A percentile compares a stretch with the other conserved stretches of the same genome.
These are phyloP conservation scores for Zymoseptoria tritici DNA, from an alignment of 2,329 filamentous ascomycete genomes.

Conservation along the genomic window DNA sequence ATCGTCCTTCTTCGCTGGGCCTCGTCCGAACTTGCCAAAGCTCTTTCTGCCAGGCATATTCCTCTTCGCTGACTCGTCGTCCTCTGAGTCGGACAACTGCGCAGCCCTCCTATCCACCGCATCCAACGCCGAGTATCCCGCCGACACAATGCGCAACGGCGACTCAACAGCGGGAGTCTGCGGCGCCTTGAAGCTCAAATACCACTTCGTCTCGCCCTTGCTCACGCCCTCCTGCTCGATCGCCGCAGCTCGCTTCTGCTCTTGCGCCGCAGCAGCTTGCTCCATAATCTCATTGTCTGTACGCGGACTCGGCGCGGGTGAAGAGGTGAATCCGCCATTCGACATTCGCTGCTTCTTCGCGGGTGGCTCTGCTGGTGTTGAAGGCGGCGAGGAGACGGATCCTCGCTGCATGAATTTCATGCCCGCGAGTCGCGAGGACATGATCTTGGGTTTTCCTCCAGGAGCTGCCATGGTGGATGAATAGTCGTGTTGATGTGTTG, in stretches of 20 bases:
- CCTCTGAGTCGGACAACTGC: slow-evolving; percentile 26
- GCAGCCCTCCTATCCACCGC: slow-evolving; percentile 9
- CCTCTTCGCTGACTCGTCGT: slow-evolving; percentile 24
- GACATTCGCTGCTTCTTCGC: slow-evolving; percentile 59
- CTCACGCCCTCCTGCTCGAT: slow-evolving; percentile 55
- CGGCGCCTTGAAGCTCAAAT: slow-evolving; percentile 51
- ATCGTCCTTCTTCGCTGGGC: slow-evolving; percentile 34
- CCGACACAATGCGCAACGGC: slow-evolving; percentile 52
- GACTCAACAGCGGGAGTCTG: slow-evolving; percentile 29
- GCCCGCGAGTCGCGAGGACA: slow-evolving; percentile 81
- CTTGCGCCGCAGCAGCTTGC: slow-evolving; percentile 58
- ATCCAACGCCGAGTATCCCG: slow-evolving; percentile 50
- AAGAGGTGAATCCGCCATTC: slow-evolving; percentile 31
- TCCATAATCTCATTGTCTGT: slow-evolving; percentile 53
- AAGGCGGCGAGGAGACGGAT: slow-evolving; percentile 56
- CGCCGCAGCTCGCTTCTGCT: slow-evolving; percentile 52
- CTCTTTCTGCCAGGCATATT: slow-evolving; percentile 38
- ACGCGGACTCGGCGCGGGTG: slow-evolving; percentile 29
- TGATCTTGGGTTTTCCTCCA: slow-evolving; percentile 51
- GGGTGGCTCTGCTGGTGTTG: slow-evolving; percentile 43
- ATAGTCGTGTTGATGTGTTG: neutral
- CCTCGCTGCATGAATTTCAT: slow-evolving; percentile 83
- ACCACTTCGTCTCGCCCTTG: slow-evolving; percentile 67
- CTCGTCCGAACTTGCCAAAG: slow-evolving; percentile 44
- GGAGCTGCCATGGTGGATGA: slow-evolving; percentile 11